phyloP scores from a whole-genome alignment of 2,329 filamentous ascomycete genomes.

The Fusarium miscanthi region DNA sequence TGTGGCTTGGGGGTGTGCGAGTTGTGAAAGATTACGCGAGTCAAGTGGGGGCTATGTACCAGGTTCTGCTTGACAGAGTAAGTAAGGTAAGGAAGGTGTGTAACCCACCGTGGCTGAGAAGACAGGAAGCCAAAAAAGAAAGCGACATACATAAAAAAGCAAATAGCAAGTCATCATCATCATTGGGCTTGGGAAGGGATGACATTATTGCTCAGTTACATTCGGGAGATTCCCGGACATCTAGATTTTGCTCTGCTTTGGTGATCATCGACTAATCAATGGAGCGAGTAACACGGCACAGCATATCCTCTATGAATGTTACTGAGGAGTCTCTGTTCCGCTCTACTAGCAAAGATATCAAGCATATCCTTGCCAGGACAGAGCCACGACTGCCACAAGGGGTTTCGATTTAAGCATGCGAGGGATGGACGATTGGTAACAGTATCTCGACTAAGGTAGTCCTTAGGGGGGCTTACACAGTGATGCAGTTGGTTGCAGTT shows the following conservation, averaged over 20 bases:
- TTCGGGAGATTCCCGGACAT: conserved; percentile 11
- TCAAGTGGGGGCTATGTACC: conserved; percentile 7
- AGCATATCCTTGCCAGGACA: conserved; percentile 23
- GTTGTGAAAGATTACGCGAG: conserved; percentile 1
- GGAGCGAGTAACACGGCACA: conserved; percentile 1
- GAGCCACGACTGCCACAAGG: background rate
- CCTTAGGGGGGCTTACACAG: background rate
- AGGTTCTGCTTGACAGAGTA: background rate
- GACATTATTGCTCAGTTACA: conserved; percentile 24
- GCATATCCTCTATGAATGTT: background rate
- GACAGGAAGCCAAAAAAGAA: background rate
- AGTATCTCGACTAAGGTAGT: background rate
- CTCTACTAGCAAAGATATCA: background rate
- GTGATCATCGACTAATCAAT: background rate
- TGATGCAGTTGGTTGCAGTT: conserved; percentile 5
- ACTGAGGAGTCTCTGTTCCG: background rate
- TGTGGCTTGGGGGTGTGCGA: conserved; percentile 30
- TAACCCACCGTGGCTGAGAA: conserved; percentile 2
- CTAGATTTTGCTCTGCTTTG: background rate
- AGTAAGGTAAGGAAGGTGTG: background rate
- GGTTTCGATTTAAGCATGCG: background rate
- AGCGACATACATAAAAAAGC: background rate
- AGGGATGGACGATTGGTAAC: conserved; percentile 15
- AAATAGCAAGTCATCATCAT: background rate
- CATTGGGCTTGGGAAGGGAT: background rate